Conservation (phyloP, 192 early-diverging fungal genomes). For the Lobosporangium transversale region DNA sequence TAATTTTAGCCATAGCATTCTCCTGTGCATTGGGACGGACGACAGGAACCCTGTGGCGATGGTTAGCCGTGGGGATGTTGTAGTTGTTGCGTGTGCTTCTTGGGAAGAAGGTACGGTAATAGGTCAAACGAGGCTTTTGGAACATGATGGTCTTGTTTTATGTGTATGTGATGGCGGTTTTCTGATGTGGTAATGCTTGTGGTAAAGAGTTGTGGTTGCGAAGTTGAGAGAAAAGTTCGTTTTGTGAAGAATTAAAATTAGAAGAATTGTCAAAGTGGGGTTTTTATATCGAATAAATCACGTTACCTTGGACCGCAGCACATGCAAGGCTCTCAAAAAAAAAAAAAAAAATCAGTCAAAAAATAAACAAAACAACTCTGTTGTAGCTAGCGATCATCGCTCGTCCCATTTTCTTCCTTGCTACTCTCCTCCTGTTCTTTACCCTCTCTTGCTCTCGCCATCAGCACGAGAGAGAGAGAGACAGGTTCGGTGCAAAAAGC, state of each 20-base stretch:
- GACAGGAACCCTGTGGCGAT: conserved; percentile 32
- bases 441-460: background rate
- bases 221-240: background rate
- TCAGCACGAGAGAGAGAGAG: too few relatives aligned
- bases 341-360: too few relatives aligned
- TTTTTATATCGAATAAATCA: too few relatives aligned
- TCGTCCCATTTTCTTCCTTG: background rate
- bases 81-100: conserved; percentile 49
- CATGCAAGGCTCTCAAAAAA: too few relatives aligned
- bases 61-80: conserved; percentile 47
- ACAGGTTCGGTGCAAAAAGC: too few relatives aligned
- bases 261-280: too few relatives aligned
- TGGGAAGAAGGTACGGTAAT: conserved; percentile 54
- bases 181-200: background rate
- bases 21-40: conserved; percentile 39
- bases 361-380: too few relatives aligned
- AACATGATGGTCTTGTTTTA: conserved; percentile 22
- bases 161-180: background rate
- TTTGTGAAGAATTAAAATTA: too few relatives aligned
- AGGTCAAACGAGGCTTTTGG: conserved; percentile 50
- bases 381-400: too few relatives aligned
- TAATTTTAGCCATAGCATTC: conserved; percentile 51
- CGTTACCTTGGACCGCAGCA: too few relatives aligned
- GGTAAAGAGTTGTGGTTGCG: background rate
- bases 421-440: background rate